A percentile compares a stretch with the other conserved stretches of the same genome.
phyloP scores from a whole-genome alignment of 2,329 filamentous ascomycete genomes.

The Septoria petroselini region DNA sequence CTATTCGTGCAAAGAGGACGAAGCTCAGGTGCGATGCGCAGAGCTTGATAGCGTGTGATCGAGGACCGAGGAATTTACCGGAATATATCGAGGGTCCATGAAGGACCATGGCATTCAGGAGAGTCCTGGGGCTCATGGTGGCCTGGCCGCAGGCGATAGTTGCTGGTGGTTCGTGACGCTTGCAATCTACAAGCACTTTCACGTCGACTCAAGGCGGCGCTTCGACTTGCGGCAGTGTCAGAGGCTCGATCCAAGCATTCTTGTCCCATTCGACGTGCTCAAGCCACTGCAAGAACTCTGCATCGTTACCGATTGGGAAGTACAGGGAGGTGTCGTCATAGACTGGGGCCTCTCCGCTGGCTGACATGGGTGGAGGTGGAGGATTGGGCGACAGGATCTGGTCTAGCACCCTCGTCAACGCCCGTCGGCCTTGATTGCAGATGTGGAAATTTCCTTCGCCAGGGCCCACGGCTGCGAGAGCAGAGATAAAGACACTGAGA shows the following conservation, averaged over 20 bases:
- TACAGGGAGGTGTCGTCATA: slow-evolving; percentile 37
- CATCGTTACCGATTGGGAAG: slow-evolving; percentile 41
- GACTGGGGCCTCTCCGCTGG: slow-evolving; percentile 18
- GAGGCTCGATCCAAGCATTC: slow-evolving; percentile 14
- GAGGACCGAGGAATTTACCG: too few species aligned
- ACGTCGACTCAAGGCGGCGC: not conserved
- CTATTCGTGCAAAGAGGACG: too few species aligned
- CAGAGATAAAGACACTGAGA: slow-evolving; percentile 46
- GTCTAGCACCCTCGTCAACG: slow-evolving; percentile 45
- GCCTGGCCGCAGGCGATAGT: too few species aligned
- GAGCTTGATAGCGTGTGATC: too few species aligned
- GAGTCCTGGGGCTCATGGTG: too few species aligned
- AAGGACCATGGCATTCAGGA: too few species aligned
- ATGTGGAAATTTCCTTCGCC: slow-evolving; percentile 43
- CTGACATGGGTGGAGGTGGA: slow-evolving; percentile 12
- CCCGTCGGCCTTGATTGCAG: slow-evolving; percentile 43
- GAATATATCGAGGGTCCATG: too few species aligned
- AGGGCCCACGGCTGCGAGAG: slow-evolving; percentile 40
- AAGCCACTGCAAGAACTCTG: slow-evolving; percentile 46
- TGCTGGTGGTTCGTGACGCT: too few species aligned
- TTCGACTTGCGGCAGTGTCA: not conserved
- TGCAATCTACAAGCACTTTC: too few species aligned
- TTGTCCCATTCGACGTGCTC: slow-evolving; percentile 40
- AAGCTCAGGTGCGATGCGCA: too few species aligned
- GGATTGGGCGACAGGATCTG: slow-evolving; percentile 40